These are phyloP conservation scores for Diospyros lotus DNA, from an alignment of 148 eudicot species.

Conservation along the genomic window DNA sequence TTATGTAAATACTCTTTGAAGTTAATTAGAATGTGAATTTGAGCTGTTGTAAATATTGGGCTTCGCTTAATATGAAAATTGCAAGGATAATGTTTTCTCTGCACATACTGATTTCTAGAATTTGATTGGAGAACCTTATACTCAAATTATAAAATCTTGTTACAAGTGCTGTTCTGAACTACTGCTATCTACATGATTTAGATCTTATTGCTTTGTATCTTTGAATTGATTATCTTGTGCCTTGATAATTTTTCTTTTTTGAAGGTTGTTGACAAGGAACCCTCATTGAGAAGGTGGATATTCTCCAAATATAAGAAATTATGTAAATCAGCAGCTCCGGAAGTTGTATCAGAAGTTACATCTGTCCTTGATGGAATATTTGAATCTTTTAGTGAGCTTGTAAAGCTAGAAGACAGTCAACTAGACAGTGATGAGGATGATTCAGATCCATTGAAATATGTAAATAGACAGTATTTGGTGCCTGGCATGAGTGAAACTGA, in stretches of 20 bases:
- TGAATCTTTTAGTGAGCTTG: slow-evolving; percentile 49
- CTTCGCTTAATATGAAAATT: no score
- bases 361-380: slow-evolving; percentile 52
- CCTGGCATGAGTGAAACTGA: slow-evolving; percentile 34
- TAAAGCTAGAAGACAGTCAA: slow-evolving; percentile 34
- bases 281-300: slow-evolving; percentile 62
- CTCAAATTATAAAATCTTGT: neutral
- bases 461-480: slow-evolving; percentile 34
- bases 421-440: slow-evolving; percentile 44
- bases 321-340: slow-evolving; percentile 50
- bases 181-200: neutral
- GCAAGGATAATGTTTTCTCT: neutral
- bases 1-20: neutral
- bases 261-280: slow-evolving; percentile 64
- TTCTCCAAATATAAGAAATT: slow-evolving; percentile 61
- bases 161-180: neutral
- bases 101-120: neutral
- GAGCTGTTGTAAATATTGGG: neutral
- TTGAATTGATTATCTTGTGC: slow-evolving; percentile 9
- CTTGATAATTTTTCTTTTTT: slow-evolving; percentile 13
- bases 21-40: slow-evolving; percentile 1
- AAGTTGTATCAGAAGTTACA: slow-evolving; percentile 49
- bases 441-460: slow-evolving; percentile 41
- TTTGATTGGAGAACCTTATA: neutral
- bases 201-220: slow-evolving; percentile 2